These are phyloP conservation scores for Fusarium sp. DNA, from an alignment of 2,329 filamentous ascomycete species.

Conservation along the genomic window DNA sequence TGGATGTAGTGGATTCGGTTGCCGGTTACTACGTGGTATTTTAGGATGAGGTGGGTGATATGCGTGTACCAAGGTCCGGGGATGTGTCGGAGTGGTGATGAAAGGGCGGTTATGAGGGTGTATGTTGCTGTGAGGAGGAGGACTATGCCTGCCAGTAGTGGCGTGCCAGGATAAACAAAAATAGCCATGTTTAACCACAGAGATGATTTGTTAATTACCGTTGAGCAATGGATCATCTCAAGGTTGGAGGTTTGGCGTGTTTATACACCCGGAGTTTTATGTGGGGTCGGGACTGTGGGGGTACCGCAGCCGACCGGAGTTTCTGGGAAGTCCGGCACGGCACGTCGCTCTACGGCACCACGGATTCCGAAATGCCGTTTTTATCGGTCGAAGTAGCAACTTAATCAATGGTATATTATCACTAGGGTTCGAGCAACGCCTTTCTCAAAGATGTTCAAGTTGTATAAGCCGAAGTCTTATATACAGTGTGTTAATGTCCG, in stretches of 20 bases:
- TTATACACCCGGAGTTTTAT: fast-evolving
- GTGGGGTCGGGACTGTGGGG: background rate
- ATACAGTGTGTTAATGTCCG: too few relatives aligned
- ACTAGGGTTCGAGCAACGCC: too few relatives aligned
- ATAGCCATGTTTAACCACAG: background rate
- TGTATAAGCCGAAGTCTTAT: fast-evolving
- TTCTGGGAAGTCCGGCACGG: background rate
- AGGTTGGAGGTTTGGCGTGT: background rate
- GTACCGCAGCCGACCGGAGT: background rate
- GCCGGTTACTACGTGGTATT: conserved; percentile 1
- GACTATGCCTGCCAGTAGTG: fast-evolving
- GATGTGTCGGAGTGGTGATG: background rate
- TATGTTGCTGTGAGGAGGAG: background rate
- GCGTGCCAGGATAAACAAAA: background rate
- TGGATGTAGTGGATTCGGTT: conserved; percentile 23
- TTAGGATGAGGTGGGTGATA: conserved; percentile 15
- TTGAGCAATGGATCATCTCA: too few relatives aligned
- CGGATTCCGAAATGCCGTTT: too few relatives aligned
- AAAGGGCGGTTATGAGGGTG: background rate
- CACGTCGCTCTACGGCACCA: background rate
- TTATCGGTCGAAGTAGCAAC: too few relatives aligned
- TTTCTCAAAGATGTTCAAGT: too few relatives aligned
- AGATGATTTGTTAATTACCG: too few relatives aligned
- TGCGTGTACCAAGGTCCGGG: conserved; percentile 26
- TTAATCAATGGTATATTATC: fast-evolving